Percentiles rank a stretch among this genome's conserved stretches.
Evolutionary conservation across 73 alveolate genomes (phyloP).

Genomic region (Paramecium primaurelia): DNA sequence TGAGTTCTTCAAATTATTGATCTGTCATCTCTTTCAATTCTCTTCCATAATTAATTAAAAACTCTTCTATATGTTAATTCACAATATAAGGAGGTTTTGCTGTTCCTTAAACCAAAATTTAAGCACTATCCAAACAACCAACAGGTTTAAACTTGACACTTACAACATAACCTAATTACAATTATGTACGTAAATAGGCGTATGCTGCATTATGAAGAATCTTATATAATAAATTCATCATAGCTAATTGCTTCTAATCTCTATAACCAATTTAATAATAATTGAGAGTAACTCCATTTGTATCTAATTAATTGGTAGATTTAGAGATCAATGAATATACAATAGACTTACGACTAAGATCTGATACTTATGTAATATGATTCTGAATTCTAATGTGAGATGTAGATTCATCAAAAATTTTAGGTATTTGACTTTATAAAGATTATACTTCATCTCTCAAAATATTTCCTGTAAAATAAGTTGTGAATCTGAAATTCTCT

Average conservation of each 20-base stretch:
- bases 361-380: background rate
- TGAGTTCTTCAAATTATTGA: background rate
- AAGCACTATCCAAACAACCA: constrained; percentile 41
- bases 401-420: constrained; percentile 34
- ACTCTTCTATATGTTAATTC: background rate
- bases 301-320: background rate
- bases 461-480: background rate
- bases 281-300: constrained; percentile 5
- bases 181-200: constrained; percentile 1
- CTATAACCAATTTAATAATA: constrained; percentile 9
- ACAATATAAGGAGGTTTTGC: constrained; percentile 29
- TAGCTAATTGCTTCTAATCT: background rate
- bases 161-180: constrained; percentile 29
- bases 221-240: constrained; percentile 12
- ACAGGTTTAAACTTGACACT: constrained; percentile 28
- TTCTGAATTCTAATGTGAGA: background rate
- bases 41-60: background rate
- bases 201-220: constrained; percentile 9
- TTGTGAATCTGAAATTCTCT: background rate
- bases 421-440: background rate
- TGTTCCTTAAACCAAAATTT: constrained; percentile 9
- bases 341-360: background rate
- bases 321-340: background rate
- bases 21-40: constrained; percentile 31
- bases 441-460: constrained; percentile 4